Conservation (phyloP, 2,329 filamentous ascomycete species). For the Colletotrichum higginsianum region DNA sequence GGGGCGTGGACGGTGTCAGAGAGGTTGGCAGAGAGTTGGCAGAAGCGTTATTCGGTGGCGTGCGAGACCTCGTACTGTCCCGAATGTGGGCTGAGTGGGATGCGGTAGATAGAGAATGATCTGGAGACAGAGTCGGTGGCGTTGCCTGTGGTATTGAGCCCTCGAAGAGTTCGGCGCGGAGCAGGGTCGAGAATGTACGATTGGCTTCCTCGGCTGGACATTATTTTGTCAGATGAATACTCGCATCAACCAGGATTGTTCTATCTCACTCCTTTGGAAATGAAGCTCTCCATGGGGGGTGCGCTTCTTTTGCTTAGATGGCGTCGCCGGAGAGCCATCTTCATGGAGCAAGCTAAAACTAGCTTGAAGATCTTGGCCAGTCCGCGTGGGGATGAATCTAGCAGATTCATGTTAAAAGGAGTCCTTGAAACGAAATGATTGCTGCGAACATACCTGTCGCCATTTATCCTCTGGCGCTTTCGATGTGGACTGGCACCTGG, state of each 20-base stretch:
- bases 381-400: conserved; percentile 95
- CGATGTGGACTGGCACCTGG: conserved; percentile 69
- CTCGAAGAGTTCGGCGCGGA: conserved; percentile 94
- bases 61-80: conserved; percentile 82
- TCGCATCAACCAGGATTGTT: neutral
- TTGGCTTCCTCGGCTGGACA: conserved; percentile 89
- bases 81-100: conserved; percentile 66
- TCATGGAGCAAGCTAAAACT: conserved; percentile 94
- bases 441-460: conserved; percentile 67
- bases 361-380: conserved; percentile 92
- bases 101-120: conserved; percentile 65
- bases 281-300: conserved; percentile 91
- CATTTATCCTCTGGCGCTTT: conserved; percentile 73
- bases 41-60: conserved; percentile 79
- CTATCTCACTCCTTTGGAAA: conserved; percentile 86
- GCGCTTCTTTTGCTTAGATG: conserved; percentile 87
- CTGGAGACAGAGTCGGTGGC: conserved; percentile 73
- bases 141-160: conserved; percentile 87
- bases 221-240: conserved; percentile 19
- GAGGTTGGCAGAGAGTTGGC: conserved; percentile 77
- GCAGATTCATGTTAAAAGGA: conserved; percentile 7
- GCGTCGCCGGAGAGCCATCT: conserved; percentile 92
- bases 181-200: conserved; percentile 87
- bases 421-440: neutral
- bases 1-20: conserved; percentile 92